phyloP scores from a whole-genome alignment of 2,329 filamentous ascomycete genomes.

The Trichocomaceae sp. region DNA sequence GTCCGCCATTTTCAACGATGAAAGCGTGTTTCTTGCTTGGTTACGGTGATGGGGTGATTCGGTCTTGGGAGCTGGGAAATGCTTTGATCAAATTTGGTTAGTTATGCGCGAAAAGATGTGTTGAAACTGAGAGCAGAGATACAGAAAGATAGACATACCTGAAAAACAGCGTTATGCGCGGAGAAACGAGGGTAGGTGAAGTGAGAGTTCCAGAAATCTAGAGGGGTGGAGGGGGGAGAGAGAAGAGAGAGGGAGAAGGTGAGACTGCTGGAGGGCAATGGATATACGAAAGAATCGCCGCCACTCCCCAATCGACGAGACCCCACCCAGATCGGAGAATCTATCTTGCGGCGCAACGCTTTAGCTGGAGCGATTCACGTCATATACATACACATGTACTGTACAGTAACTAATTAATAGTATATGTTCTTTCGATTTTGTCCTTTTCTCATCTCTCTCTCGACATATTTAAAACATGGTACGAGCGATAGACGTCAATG shows the following conservation, averaged over 20 bases:
- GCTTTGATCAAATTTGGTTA: background rate
- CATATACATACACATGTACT: too few relatives aligned
- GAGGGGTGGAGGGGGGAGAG: background rate
- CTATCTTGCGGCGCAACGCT: slow-evolving; percentile 30
- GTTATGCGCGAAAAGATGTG: background rate
- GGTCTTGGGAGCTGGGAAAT: background rate
- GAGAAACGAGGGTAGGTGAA: background rate
- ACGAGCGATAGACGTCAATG: slow-evolving; percentile 11
- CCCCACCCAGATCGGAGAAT: slow-evolving; percentile 33
- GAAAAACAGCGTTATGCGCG: background rate
- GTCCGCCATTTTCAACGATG: slow-evolving; percentile 41
- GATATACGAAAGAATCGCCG: slow-evolving; percentile 12
- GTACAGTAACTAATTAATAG: too few relatives aligned
- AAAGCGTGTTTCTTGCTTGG: background rate
- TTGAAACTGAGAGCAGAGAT: background rate
- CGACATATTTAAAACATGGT: slow-evolving; percentile 20
- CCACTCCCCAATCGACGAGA: slow-evolving; percentile 10
- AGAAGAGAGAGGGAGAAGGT: background rate
- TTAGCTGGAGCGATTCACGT: slow-evolving; percentile 7
- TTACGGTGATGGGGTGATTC: too few relatives aligned
- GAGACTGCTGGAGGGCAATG: slow-evolving; percentile 10
- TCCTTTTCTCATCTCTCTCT: background rate
- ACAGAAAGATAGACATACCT: background rate
- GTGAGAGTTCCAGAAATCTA: background rate
- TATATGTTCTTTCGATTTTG: too few relatives aligned